A percentile compares a stretch with the other conserved stretches of the same genome.
Evolutionary conservation across 2,329 filamentous ascomycete genomes (phyloP).

Genomic region (Didymella lethalis): DNA sequence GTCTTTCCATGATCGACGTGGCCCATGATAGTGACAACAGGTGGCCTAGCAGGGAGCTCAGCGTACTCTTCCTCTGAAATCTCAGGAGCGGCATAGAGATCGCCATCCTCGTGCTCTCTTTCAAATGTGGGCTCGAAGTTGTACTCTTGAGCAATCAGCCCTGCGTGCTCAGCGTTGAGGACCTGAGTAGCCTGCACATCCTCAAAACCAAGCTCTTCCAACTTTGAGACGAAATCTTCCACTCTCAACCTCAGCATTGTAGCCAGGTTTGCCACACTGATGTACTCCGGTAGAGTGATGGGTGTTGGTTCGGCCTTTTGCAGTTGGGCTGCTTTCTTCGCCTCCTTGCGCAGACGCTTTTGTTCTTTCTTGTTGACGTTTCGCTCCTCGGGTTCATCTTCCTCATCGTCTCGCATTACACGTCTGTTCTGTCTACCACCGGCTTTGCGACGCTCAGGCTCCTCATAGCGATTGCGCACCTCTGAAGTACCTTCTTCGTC

Average conservation of each 20-base stretch:
- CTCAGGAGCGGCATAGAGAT: conserved; percentile 69
- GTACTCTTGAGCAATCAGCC: conserved; percentile 89
- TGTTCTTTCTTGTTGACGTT: conserved; percentile 38
- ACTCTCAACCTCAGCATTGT: conserved; percentile 74
- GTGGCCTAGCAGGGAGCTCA: conserved; percentile 75
- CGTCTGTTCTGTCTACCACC: conserved; percentile 27
- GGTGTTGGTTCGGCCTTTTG: conserved; percentile 42
- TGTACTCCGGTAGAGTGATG: conserved; percentile 87
- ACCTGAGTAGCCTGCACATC: conserved; percentile 83
- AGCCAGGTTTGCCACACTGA: conserved; percentile 85
- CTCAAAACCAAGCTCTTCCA: conserved; percentile 91
- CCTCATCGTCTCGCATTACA: conserved; percentile 36
- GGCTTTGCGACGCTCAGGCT: conserved; percentile 39
- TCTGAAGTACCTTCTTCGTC: conserved; percentile 29
- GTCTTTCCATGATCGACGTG: conserved; percentile 99
- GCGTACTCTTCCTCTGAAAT: conserved; percentile 68
- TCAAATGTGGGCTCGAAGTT: conserved; percentile 87
- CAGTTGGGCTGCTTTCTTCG: conserved; percentile 45
- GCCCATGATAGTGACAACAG: conserved; percentile 98
- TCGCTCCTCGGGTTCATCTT: conserved; percentile 39
- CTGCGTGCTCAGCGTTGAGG: conserved; percentile 88
- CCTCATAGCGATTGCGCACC: conserved; percentile 41
- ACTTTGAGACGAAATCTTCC: conserved; percentile 74
- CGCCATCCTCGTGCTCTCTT: conserved; percentile 66
- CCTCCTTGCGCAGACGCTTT: conserved; percentile 45